These are phyloP conservation scores for Climacium dendroides DNA, from an alignment of 225 moss, liverwort and hornwort species.

Conservation along the genomic window DNA sequence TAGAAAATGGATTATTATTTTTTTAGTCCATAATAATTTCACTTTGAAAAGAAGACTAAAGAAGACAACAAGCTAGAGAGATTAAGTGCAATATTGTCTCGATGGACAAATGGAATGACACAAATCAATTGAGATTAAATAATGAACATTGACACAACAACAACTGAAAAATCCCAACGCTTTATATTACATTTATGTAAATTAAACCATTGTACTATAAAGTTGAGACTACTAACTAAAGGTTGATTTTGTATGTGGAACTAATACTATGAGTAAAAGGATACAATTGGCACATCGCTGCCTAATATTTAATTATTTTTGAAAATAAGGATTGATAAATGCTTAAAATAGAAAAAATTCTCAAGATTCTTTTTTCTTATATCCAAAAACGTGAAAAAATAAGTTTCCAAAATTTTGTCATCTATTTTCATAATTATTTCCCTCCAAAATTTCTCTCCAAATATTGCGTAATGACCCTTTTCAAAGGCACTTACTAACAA, in stretches of 20 bases:
- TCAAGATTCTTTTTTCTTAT: not conserved
- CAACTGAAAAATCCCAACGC: rapidly evolving
- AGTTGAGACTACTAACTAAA: not conserved
- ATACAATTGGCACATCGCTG: not conserved
- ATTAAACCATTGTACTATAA: not conserved
- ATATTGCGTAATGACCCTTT: rapidly evolving
- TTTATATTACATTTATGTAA: rapidly evolving
- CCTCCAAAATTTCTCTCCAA: rapidly evolving
- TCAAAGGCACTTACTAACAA: not conserved
- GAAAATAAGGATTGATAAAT: not conserved
- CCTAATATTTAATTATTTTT: not conserved
- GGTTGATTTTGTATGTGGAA: not conserved
- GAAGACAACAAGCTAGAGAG: not conserved
- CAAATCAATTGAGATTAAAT: not conserved
- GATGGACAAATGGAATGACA: rapidly evolving
- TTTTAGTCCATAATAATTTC: no score
- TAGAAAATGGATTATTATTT: no score
- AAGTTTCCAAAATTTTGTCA: rapidly evolving
- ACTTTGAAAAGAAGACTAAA: not conserved
- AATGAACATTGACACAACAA: not conserved
- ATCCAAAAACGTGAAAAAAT: rapidly evolving
- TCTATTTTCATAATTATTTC: not conserved
- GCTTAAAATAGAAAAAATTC: not conserved
- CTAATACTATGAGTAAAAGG: no score
- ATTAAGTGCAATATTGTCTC: not conserved